Base-by-base conservation (phyloP, 2,329 filamentous ascomycete genomes). In the Phaeosphaeriaceae sp. region DNA sequence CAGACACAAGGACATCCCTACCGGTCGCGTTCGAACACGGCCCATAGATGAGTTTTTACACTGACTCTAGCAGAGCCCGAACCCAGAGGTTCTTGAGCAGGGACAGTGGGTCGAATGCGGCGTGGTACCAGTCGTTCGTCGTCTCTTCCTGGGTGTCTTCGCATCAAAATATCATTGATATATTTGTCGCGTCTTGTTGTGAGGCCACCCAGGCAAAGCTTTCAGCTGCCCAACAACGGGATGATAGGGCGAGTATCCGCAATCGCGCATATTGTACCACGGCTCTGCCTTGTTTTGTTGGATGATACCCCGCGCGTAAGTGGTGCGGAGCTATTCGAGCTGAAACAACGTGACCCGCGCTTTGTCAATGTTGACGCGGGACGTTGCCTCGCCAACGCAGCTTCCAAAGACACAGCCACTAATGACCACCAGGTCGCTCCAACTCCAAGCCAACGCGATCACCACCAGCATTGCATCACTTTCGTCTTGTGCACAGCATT, bases 311-410 rank as follows among this genome's bases (percentile, higher is more conserved):
- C 44, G 40, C 51, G 46, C 56, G 40, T 61, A 48, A 60, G 58
- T 61, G 64, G 64, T 56, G 81, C 1, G 83, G 78, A 54, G 67
- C 49, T 36, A 50, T 45, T 55, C 41, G 25, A 53, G 17, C 54
- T 69, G 66, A 71, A 71, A 67, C 68, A 54, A 45, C 52, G 56
- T 65, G 64, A 11, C 63, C 63, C 64, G 64, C 66, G 61, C 65
- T 54, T 36, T 53, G 58, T n/a, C n/a, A 48, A 15, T 58, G 53
- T 51, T 51, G 54, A 58, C 49, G 59, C 31, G 46, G 51, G 27
- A n/a, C 11, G 11, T 40, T 46, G 24, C 31, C 31, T 36, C 31
- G 31, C 31, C 31, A 36, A 36, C 31, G 31, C 6, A 17, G n/a
- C 27, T 52, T 61, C 61, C 51, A 56, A 68, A 72, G 70, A 65